phyloP scores from a whole-genome alignment of 1,139 yeast genomes.

The Diutina scorzettiae region DNA sequence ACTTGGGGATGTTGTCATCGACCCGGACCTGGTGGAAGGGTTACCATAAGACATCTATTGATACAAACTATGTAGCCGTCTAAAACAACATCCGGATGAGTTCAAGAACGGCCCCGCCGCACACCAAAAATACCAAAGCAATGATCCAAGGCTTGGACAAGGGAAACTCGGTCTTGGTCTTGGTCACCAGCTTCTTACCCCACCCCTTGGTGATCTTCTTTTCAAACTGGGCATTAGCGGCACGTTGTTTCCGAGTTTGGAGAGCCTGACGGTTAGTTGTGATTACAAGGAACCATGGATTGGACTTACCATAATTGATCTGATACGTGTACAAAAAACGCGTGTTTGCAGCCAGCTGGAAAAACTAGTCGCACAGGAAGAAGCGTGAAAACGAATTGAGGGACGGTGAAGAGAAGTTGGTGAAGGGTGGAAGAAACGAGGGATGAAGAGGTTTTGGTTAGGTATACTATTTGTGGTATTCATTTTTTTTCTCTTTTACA shows the following conservation, averaged over 20 bases:
- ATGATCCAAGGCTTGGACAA: constrained; percentile 48
- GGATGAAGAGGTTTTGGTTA: too few relatives aligned
- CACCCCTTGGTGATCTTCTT: constrained; percentile 60
- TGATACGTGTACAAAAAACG: too few relatives aligned
- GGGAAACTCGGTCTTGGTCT: constrained; percentile 29
- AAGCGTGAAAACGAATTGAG: too few relatives aligned
- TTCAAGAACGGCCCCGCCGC: constrained; percentile 80
- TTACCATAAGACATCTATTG: not conserved
- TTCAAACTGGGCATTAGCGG: constrained; percentile 73
- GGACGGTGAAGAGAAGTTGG: too few relatives aligned
- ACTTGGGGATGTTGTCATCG: not conserved
- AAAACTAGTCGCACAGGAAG: too few relatives aligned
- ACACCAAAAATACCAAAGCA: constrained; percentile 53
- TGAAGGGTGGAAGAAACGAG: too few relatives aligned
- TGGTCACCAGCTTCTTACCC: constrained; percentile 42
- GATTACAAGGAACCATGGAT: too few relatives aligned
- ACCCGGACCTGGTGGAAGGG: constrained; percentile 4
- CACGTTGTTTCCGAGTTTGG: constrained; percentile 78
- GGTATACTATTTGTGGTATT: too few relatives aligned
- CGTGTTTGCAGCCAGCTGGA: too few relatives aligned
- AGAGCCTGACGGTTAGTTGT: constrained; percentile 21
- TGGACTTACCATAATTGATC: too few relatives aligned
- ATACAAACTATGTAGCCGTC: not conserved
- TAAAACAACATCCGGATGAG: constrained; percentile 38
- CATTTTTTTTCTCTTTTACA: too few relatives aligned